These are phyloP conservation scores for Candida mattraensis DNA, from an alignment of 805 yeast species.

Conservation along the genomic window DNA sequence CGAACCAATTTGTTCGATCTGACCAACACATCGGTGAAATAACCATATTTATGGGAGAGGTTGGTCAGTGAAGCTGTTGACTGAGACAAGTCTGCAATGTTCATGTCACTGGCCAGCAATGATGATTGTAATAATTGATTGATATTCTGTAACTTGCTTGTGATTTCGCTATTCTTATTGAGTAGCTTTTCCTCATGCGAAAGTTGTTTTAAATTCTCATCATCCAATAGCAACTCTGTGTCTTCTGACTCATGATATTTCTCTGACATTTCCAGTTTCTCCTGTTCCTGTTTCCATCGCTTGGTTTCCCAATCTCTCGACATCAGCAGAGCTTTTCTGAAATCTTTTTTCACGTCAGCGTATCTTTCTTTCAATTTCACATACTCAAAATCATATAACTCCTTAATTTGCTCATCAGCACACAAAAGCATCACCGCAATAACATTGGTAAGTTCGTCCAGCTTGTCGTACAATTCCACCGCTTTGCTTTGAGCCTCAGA, in stretches of 20 bases:
- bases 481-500: constrained; percentile 12
- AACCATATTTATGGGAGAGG: constrained; percentile 42
- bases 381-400: constrained; percentile 12
- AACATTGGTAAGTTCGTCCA: constrained; percentile 16
- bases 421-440: constrained; percentile 17
- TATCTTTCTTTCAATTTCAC: constrained; percentile 23
- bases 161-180: constrained; percentile 46
- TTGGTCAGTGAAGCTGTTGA: constrained; percentile 43
- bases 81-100: constrained; percentile 45
- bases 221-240: constrained; percentile 32
- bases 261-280: constrained; percentile 1
- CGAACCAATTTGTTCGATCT: constrained; percentile 47
- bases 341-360: constrained; percentile 26
- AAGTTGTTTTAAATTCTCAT: constrained; percentile 26
- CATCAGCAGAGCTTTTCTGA: constrained; percentile 29
- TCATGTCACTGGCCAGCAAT: constrained; percentile 50
- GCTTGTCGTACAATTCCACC: constrained; percentile 21
- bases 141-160: constrained; percentile 47
- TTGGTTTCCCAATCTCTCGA: constrained; percentile 24
- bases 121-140: constrained; percentile 49
- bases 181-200: constrained; percentile 42
- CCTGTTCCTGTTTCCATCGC: constrained; percentile 14
- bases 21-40: constrained; percentile 41
- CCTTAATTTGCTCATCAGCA: constrained; percentile 5
- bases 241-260: constrained; percentile 14